A percentile compares a stretch with the other conserved stretches of the same genome.
Evolutionary conservation across 148 eudicot species (phyloP).

Genomic region (Rheum nobile): DNA sequence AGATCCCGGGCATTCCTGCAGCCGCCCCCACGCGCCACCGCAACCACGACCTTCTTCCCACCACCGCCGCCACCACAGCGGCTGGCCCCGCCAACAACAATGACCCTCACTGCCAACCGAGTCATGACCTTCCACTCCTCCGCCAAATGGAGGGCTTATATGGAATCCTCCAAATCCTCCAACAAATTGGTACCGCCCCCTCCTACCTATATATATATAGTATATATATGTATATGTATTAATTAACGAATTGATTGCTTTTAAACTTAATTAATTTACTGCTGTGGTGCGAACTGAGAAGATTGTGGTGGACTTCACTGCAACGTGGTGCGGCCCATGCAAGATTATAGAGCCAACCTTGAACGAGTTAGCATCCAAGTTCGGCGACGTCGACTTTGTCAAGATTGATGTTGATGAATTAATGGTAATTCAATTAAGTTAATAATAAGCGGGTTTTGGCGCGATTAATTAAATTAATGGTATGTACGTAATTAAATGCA

Average conservation of each 20-base stretch:
- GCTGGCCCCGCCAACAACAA: not conserved
- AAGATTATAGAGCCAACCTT: slow-evolving; percentile 46
- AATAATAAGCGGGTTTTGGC: too few species aligned
- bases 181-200: slow-evolving; percentile 6
- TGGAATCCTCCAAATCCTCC: slow-evolving; percentile 6
- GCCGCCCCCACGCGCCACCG: not conserved
- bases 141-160: not conserved
- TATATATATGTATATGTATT: too few species aligned
- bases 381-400: slow-evolving; percentile 53
- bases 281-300: not conserved
- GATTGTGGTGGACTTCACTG: slow-evolving; percentile 73
- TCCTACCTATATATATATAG: not conserved
- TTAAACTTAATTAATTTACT: too few species aligned
- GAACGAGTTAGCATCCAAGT: slow-evolving; percentile 49
- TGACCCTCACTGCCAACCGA: not conserved
- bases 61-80: not conserved
- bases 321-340: slow-evolving; percentile 81
- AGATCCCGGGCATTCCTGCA: not conserved
- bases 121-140: not conserved
- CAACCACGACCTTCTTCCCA: not conserved
- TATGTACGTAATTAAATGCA: not conserved
- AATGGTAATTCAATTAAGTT: slow-evolving; percentile 25
- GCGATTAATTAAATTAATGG: too few species aligned
- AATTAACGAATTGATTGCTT: too few species aligned
- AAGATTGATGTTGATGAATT: slow-evolving; percentile 86